Evolutionary conservation across 768 basidiomycete genomes (phyloP).

Genomic region (Boletus rubescentipes): DNA sequence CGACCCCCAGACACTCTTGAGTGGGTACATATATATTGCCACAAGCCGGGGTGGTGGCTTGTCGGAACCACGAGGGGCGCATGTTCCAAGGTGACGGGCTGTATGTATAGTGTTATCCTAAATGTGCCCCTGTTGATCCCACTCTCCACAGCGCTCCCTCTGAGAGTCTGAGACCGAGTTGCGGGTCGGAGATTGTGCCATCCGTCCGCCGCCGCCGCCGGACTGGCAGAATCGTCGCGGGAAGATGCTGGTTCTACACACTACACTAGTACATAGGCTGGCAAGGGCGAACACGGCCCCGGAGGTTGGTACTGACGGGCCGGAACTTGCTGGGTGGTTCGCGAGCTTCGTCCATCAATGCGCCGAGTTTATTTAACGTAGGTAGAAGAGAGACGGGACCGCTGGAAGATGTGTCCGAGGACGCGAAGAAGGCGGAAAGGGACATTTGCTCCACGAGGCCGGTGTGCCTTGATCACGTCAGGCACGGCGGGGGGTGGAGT

Average conservation of each 20-base stretch:
- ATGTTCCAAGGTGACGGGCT: too few species aligned
- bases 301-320: too few species aligned
- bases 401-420: conserved; percentile 1
- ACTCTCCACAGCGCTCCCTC: not conserved
- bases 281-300: not conserved
- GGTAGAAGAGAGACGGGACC: too few species aligned
- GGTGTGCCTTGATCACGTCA: conserved; percentile 9
- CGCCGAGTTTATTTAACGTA: too few species aligned
- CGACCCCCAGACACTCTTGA: too few species aligned
- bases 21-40: too few species aligned
- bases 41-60: too few species aligned
- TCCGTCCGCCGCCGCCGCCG: conserved; percentile 1
- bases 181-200: not conserved
- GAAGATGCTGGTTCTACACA: not conserved
- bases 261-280: not conserved
- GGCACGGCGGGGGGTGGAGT: conserved; percentile 14
- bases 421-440: conserved; percentile 6
- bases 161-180: too few species aligned
- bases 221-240: conserved; percentile 3
- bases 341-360: too few species aligned
- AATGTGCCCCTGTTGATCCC: conserved; percentile 4
- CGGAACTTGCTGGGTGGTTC: too few species aligned
- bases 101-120: too few species aligned
- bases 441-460: conserved; percentile 2
- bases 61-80: too few species aligned